Conservation (phyloP, 768 basidiomycete species). For the Hypholoma sublateritium region DNA sequence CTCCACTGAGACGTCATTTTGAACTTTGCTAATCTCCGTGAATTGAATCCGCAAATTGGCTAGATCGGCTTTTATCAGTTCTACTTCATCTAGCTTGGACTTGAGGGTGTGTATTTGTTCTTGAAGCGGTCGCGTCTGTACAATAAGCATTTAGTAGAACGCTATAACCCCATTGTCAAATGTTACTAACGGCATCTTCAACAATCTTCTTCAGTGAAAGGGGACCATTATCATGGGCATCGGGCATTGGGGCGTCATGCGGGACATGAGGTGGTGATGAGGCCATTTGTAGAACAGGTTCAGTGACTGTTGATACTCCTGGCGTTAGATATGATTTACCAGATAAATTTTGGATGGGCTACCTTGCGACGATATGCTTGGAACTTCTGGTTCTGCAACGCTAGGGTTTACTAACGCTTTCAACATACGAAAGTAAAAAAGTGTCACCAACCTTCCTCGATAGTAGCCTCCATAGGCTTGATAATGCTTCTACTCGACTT, state of each 20-base stretch:
- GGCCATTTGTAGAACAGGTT: not conserved
- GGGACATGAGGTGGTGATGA: not conserved
- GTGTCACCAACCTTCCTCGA: constrained; percentile 51
- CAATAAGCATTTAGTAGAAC: not conserved
- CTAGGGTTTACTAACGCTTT: not conserved
- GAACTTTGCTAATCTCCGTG: constrained; percentile 18
- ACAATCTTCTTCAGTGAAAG: constrained; percentile 13
- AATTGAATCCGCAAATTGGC: constrained; percentile 17
- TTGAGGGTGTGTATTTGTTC: constrained; percentile 28
- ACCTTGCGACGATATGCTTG: not conserved
- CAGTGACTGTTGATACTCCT: not conserved
- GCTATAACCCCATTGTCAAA: not conserved
- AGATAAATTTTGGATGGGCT: not conserved
- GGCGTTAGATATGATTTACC: not conserved
- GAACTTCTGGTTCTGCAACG: constrained; percentile 23
- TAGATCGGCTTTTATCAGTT: constrained; percentile 24
- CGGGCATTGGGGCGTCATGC: not conserved
- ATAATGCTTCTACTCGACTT: constrained; percentile 45
- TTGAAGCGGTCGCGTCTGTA: constrained; percentile 51
- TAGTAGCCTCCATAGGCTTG: constrained; percentile 57
- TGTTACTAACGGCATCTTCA: constrained; percentile 15
- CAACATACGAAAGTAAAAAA: not conserved
- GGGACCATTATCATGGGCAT: not conserved
- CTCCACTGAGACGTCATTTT: constrained; percentile 18
- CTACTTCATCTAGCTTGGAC: constrained; percentile 19